These are phyloP conservation scores for Xylogone sp. DNA, from an alignment of 2,329 filamentous ascomycete genomes.

Conservation along the genomic window DNA sequence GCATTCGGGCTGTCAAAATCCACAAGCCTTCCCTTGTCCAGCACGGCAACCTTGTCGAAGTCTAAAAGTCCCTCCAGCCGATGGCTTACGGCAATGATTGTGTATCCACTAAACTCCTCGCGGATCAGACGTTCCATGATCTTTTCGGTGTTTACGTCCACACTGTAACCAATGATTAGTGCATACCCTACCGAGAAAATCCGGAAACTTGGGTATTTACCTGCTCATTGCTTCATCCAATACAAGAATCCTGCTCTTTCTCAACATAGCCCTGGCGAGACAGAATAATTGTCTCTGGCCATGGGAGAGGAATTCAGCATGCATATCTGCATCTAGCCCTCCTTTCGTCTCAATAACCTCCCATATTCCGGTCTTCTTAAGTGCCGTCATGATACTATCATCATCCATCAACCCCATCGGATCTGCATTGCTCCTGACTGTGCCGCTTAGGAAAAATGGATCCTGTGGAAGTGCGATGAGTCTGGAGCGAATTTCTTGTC, in stretches of 20 bases:
- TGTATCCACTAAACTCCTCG: conserved; percentile 47
- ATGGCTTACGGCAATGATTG: conserved; percentile 39
- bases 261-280: conserved; percentile 39
- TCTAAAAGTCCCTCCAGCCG: conserved; percentile 39
- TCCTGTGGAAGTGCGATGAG: conserved; percentile 39
- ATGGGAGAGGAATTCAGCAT: conserved; percentile 32
- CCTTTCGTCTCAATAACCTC: conserved; percentile 32
- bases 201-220: too few species aligned
- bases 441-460: conserved; percentile 34
- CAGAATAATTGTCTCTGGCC: conserved; percentile 45
- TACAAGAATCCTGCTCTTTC: conserved; percentile 26
- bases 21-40: conserved; percentile 56
- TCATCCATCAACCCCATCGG: conserved; percentile 33
- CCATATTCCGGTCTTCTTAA: conserved; percentile 41
- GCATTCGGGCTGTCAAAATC: conserved; percentile 55
- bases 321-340: conserved; percentile 34
- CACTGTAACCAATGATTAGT: conserved; percentile 28
- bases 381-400: conserved; percentile 34
- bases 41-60: conserved; percentile 45
- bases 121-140: conserved; percentile 51
- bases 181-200: too few species aligned
- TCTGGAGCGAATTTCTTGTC: conserved; percentile 33
- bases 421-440: conserved; percentile 31
- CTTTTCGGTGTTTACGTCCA: conserved; percentile 52
- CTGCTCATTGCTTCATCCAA: conserved; percentile 22